Percentiles rank a stretch among this genome's conserved stretches.
These are phyloP conservation scores for Polyplosphaeria fusca DNA, from an alignment of 495 filamentous ascomycete species.

Conservation along the genomic window DNA sequence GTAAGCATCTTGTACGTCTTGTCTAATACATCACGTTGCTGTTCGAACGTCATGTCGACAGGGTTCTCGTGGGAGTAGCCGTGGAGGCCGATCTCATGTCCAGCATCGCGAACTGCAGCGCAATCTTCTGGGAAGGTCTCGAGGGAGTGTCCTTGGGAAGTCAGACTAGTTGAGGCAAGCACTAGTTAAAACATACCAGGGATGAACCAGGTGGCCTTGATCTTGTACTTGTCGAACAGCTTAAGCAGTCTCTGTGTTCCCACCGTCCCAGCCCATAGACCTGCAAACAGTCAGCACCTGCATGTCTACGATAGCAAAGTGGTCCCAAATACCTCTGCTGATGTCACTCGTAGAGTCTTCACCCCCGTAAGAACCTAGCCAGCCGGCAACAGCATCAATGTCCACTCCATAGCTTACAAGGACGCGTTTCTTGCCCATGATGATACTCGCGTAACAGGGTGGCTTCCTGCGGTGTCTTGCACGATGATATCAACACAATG, in stretches of 20 bases:
- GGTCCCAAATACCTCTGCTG: slow-evolving; percentile 48
- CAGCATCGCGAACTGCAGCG: slow-evolving; percentile 66
- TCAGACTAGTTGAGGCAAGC: background rate
- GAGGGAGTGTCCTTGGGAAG: slow-evolving; percentile 59
- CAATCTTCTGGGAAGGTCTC: slow-evolving; percentile 78
- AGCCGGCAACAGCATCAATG: slow-evolving; percentile 69
- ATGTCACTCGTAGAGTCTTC: slow-evolving; percentile 69
- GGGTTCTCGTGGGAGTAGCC: slow-evolving; percentile 78
- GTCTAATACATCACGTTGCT: slow-evolving; percentile 71
- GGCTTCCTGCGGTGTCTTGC: background rate
- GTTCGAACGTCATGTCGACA: slow-evolving; percentile 65
- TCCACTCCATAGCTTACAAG: slow-evolving; percentile 57
- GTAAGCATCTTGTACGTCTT: slow-evolving; percentile 71
- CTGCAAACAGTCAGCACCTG: slow-evolving; percentile 39
- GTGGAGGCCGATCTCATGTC: slow-evolving; percentile 65
- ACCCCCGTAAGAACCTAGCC: slow-evolving; percentile 71
- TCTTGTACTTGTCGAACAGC: slow-evolving; percentile 73
- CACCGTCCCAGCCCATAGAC: slow-evolving; percentile 69
- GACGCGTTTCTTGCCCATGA: slow-evolving; percentile 62
- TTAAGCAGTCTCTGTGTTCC: slow-evolving; percentile 70
- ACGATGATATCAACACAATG: background rate
- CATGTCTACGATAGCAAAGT: background rate
- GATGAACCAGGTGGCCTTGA: slow-evolving; percentile 83
- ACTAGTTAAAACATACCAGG: slow-evolving; percentile 39
- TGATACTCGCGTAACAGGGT: background rate